Base-by-base conservation (phyloP, 2,329 filamentous ascomycete genomes). In the Zarea fungicola region DNA sequence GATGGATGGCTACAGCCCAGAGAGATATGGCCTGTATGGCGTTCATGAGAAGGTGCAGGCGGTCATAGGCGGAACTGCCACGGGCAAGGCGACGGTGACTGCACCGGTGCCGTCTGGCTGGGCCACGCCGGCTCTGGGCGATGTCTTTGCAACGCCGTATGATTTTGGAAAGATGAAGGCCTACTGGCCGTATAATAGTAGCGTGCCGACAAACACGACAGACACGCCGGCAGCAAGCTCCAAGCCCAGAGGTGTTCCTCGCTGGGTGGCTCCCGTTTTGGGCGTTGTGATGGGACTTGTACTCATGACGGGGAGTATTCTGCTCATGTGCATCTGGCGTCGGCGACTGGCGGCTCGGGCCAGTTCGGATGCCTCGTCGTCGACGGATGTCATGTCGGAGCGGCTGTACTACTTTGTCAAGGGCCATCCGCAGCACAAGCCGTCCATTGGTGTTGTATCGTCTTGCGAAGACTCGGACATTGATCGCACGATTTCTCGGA, bases 21-120 rank as follows among this genome's bases (percentile, higher is more conserved):
- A 76, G 0, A 74, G 72, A 7, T 83, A 78, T 62, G 73, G 73
- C 21, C 66, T 77, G n/a, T 95, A 95, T 61, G 71, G 73, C 3
- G 85, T 93, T 1, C 88, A 87, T 0, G 68, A 76, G 14, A 71
- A 73, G 16, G 78, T 93, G 4, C 73, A 79, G 47, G 69, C 71
- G 1, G 76, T 80, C 53, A 85, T 93, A 44, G 88, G 88, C 21
- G 88, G 89, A 10, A 69, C 75, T 50, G 73, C 71, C 6, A 70
- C 68, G 0, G 88, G 88, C 6, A 80, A 81, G 11, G 88, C 88
- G n/a, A 91, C 84, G 0, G 67, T 80, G 35, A 87, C 80, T 0
- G 71, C 74, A 0, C 88, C 87, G 2, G 70, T 74, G 5, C 76
- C 80, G 14, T 76, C 75, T 1, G 73, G 75, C 3, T 87, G 81